Conservation (phyloP, 2,329 filamentous ascomycete species). For the Plectosphaerella plurivora region DNA sequence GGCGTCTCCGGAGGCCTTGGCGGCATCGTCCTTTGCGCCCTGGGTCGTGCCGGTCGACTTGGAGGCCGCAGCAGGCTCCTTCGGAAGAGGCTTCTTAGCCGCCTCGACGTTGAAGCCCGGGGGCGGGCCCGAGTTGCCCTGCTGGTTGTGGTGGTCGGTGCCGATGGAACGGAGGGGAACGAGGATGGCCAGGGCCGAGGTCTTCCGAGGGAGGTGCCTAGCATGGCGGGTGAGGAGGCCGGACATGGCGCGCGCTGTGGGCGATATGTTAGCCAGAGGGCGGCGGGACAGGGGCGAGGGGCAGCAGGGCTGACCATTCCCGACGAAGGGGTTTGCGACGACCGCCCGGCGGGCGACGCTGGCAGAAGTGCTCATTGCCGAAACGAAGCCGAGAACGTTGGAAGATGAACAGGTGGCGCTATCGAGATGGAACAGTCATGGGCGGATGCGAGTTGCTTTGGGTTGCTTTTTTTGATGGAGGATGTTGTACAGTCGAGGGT, state of each 20-base stretch:
- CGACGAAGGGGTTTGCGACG: conserved; percentile 47
- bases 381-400: conserved; percentile 1
- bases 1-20: conserved; percentile 19
- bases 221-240: conserved; percentile 43
- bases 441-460: neutral
- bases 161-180: conserved; percentile 52
- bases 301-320: conserved; percentile 34
- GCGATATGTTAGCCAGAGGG: conserved; percentile 17
- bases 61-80: conserved; percentile 37
- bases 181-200: conserved; percentile 51
- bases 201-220: conserved; percentile 37
- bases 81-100: conserved; percentile 77
- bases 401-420: neutral
- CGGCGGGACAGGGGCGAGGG: conserved; percentile 4
- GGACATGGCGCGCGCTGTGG: conserved; percentile 40
- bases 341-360: conserved; percentile 51
- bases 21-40: conserved; percentile 23
- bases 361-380: conserved; percentile 51
- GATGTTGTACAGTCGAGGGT: neutral
- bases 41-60: conserved; percentile 23
- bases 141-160: conserved; percentile 54
- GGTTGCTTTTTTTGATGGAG: neutral
- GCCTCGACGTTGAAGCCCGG: conserved; percentile 88
- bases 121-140: conserved; percentile 61
- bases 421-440: neutral